phyloP scores from a whole-genome alignment of 805 yeast species.

The Sugiyamaella floridensis region DNA sequence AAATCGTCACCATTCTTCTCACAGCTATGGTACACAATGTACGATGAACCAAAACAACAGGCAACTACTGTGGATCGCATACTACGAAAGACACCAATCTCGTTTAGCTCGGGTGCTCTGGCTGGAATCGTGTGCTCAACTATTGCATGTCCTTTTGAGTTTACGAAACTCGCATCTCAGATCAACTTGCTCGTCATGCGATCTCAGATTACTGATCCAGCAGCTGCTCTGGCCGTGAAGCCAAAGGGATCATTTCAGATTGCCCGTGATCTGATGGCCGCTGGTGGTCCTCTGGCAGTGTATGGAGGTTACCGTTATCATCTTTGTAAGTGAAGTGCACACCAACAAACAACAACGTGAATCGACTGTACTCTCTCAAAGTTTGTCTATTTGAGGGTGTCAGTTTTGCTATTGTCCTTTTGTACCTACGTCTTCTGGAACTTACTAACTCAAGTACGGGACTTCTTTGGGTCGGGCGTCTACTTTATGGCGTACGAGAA shows the following conservation, averaged over 20 bases:
- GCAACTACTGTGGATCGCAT: slow-evolving; percentile 7
- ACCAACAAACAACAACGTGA: too few species aligned
- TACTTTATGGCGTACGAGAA: slow-evolving; percentile 75
- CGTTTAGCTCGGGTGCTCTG: slow-evolving; percentile 47
- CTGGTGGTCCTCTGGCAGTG: slow-evolving; percentile 57
- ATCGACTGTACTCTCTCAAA: not conserved
- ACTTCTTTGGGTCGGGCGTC: slow-evolving; percentile 61
- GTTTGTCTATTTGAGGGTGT: not conserved
- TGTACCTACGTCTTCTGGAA: not conserved
- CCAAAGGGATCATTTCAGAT: slow-evolving; percentile 37
- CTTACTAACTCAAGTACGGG: slow-evolving; percentile 39
- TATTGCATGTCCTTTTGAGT: slow-evolving; percentile 77
- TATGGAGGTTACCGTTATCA: slow-evolving; percentile 72
- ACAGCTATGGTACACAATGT: slow-evolving; percentile 14
- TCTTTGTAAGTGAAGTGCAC: slow-evolving; percentile 26
- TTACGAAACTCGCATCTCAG: slow-evolving; percentile 76
- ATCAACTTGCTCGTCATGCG: slow-evolving; percentile 42
- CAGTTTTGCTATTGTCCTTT: too few species aligned
- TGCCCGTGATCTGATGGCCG: slow-evolving; percentile 46
- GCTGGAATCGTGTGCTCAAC: slow-evolving; percentile 51
- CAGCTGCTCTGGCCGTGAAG: slow-evolving; percentile 15
- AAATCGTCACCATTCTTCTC: slow-evolving; percentile 37
- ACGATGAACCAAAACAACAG: slow-evolving; percentile 5
- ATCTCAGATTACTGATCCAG: slow-evolving; percentile 7
- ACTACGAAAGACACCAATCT: slow-evolving; percentile 16